These are phyloP conservation scores for Scheffersomyces coipomensis DNA, from an alignment of 805 yeast species.

Conservation along the genomic window DNA sequence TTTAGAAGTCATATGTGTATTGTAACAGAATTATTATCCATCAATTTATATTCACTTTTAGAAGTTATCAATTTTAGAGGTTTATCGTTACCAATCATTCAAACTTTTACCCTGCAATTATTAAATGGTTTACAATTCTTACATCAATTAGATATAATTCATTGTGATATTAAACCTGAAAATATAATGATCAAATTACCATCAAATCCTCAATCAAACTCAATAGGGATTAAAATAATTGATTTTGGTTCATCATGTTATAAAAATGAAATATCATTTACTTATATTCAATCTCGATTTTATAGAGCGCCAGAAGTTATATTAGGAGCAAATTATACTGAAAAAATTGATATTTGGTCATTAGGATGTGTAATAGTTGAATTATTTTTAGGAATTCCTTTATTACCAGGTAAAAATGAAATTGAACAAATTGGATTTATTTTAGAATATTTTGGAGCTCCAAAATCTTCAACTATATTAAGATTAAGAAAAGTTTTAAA, in stretches of 20 bases:
- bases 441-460: conserved; percentile 47
- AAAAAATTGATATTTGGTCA: conserved; percentile 53
- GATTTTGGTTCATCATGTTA: conserved; percentile 77
- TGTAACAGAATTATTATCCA: conserved; percentile 67
- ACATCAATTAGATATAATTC: conserved; percentile 59
- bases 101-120: conserved; percentile 52
- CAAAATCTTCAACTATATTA: conserved; percentile 38
- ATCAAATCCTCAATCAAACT: conserved; percentile 10
- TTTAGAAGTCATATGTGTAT: conserved; percentile 84
- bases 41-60: conserved; percentile 62
- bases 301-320: conserved; percentile 80
- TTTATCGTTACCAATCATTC: conserved; percentile 38
- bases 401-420: conserved; percentile 51
- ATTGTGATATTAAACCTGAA: conserved; percentile 75
- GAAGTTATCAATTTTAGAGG: conserved; percentile 53
- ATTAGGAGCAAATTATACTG: conserved; percentile 59
- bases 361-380: conserved; percentile 45
- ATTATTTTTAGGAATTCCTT: conserved; percentile 33
- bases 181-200: conserved; percentile 61
- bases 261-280: conserved; percentile 40
- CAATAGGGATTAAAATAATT: conserved; percentile 61
- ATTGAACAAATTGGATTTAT: conserved; percentile 44
- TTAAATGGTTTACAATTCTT: conserved; percentile 59
- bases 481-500: conserved; percentile 37
- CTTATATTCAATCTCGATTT: conserved; percentile 63